A percentile compares a stretch with the other conserved stretches of the same genome.
Evolutionary conservation across 2,329 filamentous ascomycete species (phyloP).

Genomic region (Sporothrix variecibatus): DNA sequence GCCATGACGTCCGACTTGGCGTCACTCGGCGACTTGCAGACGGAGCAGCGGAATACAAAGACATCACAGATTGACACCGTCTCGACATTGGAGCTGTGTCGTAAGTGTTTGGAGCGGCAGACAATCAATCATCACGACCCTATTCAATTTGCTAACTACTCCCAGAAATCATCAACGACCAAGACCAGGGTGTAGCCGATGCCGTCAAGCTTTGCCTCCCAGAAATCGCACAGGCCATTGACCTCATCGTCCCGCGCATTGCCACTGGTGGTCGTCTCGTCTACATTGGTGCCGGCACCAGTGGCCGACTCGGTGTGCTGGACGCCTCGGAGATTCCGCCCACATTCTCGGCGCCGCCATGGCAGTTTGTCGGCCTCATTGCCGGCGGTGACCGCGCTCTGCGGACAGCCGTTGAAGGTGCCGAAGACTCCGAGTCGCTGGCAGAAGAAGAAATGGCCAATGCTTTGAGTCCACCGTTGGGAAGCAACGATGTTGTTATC

Average conservation of each 20-base stretch:
- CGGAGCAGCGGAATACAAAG: slow-evolving; percentile 41
- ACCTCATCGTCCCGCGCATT: slow-evolving; percentile 38
- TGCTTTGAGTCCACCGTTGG: slow-evolving; percentile 31
- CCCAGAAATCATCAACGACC: slow-evolving; percentile 37
- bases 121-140: no score
- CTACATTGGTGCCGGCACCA: slow-evolving; percentile 48
- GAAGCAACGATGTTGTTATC: slow-evolving; percentile 41
- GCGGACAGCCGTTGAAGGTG: slow-evolving; percentile 44
- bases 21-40: slow-evolving; percentile 37
- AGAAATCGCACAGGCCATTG: slow-evolving; percentile 40
- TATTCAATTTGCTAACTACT: not conserved
- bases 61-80: slow-evolving; percentile 42
- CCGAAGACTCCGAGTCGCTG: slow-evolving; percentile 42
- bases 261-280: slow-evolving; percentile 40
- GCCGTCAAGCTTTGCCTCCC: slow-evolving; percentile 39
- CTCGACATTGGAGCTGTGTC: slow-evolving; percentile 43
- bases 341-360: slow-evolving; percentile 43
- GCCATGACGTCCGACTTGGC: slow-evolving; percentile 32
- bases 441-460: slow-evolving; percentile 37
- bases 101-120: not conserved
- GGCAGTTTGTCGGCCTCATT: slow-evolving; percentile 46
- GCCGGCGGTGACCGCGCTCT: slow-evolving; percentile 46
- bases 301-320: slow-evolving; percentile 38
- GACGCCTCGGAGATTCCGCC: slow-evolving; percentile 48
- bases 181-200: slow-evolving; percentile 40